phyloP scores from a whole-genome alignment of 1,284 basidiomycete species.

The Microbotryum violaceum region DNA sequence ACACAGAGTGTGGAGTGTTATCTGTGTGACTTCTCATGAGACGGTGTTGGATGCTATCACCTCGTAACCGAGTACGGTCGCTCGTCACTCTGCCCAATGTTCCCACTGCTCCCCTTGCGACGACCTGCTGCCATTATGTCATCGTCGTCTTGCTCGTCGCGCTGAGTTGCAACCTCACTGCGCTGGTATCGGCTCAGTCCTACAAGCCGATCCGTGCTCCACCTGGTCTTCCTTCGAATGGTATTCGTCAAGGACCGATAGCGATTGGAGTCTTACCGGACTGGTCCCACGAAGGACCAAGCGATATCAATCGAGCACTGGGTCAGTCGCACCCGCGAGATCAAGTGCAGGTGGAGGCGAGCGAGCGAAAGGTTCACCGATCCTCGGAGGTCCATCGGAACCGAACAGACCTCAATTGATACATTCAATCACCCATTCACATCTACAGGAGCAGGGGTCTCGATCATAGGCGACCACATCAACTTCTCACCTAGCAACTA shows the following conservation, averaged over 20 bases:
- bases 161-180: no score
- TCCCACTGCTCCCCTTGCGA: no score
- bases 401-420: neutral
- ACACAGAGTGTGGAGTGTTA: no score
- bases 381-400: no score
- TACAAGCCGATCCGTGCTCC: constrained; percentile 4
- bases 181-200: no score
- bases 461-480: constrained; percentile 33
- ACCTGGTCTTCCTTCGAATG: constrained; percentile 26
- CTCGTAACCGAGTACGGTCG: no score
- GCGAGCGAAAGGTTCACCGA: no score
- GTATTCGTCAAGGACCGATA: constrained; percentile 10
- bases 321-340: constrained; percentile 23
- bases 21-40: no score
- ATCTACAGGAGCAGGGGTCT: constrained; percentile 4
- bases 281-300: constrained; percentile 37
- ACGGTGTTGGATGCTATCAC: no score
- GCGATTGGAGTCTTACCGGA: constrained; percentile 34
- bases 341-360: neutral
- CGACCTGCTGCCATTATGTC: no score
- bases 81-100: no score
- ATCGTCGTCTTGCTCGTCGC: no score
- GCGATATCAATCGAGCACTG: constrained; percentile 33
- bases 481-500: constrained; percentile 21
- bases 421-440: neutral